phyloP scores from a whole-genome alignment of 2,329 filamentous ascomycete genomes.

The Grosmannia penicillata region DNA sequence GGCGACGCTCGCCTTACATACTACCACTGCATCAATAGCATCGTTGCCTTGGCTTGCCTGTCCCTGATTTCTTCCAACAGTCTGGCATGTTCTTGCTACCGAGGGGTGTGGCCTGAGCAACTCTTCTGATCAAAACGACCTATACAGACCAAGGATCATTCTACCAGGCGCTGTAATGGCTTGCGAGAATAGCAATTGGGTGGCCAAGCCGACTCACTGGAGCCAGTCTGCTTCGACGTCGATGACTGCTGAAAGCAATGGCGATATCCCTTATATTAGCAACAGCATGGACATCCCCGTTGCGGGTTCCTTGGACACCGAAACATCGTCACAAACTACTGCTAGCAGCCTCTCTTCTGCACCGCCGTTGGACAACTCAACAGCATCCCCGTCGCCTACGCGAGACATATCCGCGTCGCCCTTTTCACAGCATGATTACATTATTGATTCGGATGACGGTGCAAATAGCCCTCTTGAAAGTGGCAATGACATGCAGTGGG shows the following conservation, averaged over 20 bases:
- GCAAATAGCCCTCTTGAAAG: slow-evolving; percentile 12
- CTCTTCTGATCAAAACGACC: no score
- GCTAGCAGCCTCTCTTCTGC: slow-evolving; percentile 5
- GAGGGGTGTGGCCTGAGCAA: no score
- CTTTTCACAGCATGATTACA: slow-evolving; percentile 30
- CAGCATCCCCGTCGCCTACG: slow-evolving; percentile 24
- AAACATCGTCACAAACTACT: slow-evolving; percentile 13
- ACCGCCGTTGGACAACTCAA: slow-evolving; percentile 11
- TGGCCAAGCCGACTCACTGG: no score
- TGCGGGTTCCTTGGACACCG: slow-evolving; percentile 8
- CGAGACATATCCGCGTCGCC: slow-evolving; percentile 31
- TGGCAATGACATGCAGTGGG: slow-evolving; percentile 30
- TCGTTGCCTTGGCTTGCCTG: no score
- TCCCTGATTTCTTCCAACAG: no score
- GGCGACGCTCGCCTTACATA: no score
- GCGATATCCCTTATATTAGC: slow-evolving; percentile 39
- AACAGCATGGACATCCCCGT: slow-evolving; percentile 27
- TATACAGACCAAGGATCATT: no score
- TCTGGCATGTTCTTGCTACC: no score
- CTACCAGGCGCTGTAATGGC: slow-evolving; percentile 15
- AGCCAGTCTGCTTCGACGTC: no score
- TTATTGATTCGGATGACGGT: slow-evolving; percentile 5
- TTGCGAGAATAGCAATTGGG: no score
- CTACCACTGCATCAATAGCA: no score
- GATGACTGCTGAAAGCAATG: no score